Evolutionary conservation across 495 filamentous ascomycete species (phyloP).

Genomic region (Talaromyces stipitatus): DNA sequence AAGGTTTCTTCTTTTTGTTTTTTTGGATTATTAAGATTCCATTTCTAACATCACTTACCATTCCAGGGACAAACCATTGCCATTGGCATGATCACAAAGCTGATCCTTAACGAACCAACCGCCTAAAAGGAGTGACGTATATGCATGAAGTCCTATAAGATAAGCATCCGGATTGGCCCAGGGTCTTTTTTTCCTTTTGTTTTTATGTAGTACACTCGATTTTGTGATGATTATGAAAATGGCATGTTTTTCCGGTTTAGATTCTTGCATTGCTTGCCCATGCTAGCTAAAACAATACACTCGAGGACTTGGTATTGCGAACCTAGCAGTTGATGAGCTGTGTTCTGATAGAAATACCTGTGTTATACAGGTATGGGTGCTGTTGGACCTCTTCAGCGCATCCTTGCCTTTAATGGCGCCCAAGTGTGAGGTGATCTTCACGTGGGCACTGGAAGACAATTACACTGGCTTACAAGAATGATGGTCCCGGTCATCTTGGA

Average conservation of each 20-base stretch:
- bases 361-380: no score
- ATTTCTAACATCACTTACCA: no score
- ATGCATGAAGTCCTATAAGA: constrained; percentile 4
- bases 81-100: constrained; percentile 92
- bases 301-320: no score
- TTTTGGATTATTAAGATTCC: constrained; percentile 9
- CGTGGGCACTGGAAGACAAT: no score
- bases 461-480: no score
- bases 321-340: no score
- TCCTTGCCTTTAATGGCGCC: no score
- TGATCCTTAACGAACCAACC: constrained; percentile 41
- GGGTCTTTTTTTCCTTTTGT: neutral
- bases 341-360: neutral
- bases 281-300: neutral
- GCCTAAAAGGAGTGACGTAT: neutral
- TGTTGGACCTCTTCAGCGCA: no score
- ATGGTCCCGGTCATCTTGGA: no score
- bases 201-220: no score
- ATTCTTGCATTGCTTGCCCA: neutral
- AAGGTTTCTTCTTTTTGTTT: neutral
- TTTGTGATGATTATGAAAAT: constrained; percentile 1
- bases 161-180: neutral
- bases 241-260: neutral
- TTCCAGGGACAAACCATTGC: constrained; percentile 90
- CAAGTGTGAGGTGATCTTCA: no score